A percentile compares a stretch with the other conserved stretches of the same genome.
Conservation (phyloP, 2,329 filamentous ascomycete species). For the Xylariomycetidae sp. region DNA sequence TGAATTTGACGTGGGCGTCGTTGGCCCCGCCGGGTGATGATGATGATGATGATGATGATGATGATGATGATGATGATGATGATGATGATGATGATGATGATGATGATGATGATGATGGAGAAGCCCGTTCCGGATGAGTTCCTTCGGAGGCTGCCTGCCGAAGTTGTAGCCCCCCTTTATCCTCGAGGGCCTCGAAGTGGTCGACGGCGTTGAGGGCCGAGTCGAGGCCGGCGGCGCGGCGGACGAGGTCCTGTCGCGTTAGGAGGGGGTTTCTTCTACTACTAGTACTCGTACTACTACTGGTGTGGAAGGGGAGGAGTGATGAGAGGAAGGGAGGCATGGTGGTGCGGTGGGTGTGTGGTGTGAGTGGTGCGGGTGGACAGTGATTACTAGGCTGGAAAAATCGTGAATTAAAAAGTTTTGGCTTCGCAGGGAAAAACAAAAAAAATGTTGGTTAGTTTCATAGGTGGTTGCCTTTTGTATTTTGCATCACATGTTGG, state of each 20-base stretch:
- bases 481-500: no score
- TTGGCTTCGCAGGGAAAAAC: no score
- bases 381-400: no score
- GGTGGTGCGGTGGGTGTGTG: no score
- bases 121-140: conserved; percentile 2
- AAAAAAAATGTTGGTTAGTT: no score
- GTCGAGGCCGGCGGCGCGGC: neutral
- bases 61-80: neutral
- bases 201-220: conserved; percentile 1
- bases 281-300: no score
- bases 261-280: no score
- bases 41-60: neutral
- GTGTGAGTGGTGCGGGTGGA: no score
- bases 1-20: conserved; percentile 1
- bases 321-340: no score
- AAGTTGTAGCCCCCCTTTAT: conserved; percentile 2
- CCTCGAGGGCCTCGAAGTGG: conserved; percentile 3
- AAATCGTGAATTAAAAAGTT: no score
- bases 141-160: conserved; percentile 1
- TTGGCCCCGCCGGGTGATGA: neutral
- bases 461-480: no score
- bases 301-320: no score
- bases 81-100: neutral
- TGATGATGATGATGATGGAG: neutral
- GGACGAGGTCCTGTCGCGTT: neutral